Evolutionary conservation across 257 asterid genomes (phyloP).

Genomic region (Plectranthus barbatus): DNA sequence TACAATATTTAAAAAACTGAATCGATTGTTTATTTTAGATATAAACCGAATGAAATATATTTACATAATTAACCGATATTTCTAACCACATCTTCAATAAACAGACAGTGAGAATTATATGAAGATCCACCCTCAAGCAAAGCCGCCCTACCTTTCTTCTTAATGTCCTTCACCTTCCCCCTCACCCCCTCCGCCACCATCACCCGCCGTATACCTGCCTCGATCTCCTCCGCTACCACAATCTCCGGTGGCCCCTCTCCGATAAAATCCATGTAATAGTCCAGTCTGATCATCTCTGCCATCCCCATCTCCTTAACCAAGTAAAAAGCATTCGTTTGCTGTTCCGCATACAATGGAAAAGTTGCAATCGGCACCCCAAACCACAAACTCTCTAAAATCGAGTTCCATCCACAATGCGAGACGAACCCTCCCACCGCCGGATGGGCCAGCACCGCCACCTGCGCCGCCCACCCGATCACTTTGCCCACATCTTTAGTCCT

Average conservation of each 20-base stretch:
- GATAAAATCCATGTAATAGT: background rate
- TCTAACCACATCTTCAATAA: constrained; percentile 11
- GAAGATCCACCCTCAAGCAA: constrained; percentile 28
- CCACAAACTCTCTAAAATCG: too few species aligned
- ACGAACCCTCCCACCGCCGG: constrained; percentile 30
- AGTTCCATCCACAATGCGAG: too few species aligned
- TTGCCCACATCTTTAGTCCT: too few species aligned
- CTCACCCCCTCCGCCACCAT: constrained; percentile 16
- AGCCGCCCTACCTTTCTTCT: constrained; percentile 12
- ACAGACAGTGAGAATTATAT: background rate
- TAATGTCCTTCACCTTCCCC: constrained; percentile 11
- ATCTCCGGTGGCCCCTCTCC: background rate
- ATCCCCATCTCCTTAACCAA: constrained; percentile 26
- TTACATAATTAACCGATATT: background rate
- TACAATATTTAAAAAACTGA: too few species aligned
- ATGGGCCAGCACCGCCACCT: constrained; percentile 23
- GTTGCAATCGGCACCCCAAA: too few species aligned
- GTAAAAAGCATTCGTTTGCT: constrained; percentile 29
- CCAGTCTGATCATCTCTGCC: constrained; percentile 16
- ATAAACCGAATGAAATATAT: too few species aligned
- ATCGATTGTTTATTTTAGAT: too few species aligned
- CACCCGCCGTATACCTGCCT: constrained; percentile 11
- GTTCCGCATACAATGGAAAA: too few species aligned
- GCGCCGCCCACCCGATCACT: too few species aligned
- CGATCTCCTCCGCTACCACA: constrained; percentile 16